Percentiles rank a stretch among this genome's conserved stretches.
These are phyloP conservation scores for Hypocrella siamensis DNA, from an alignment of 2,329 filamentous ascomycete species.

Conservation along the genomic window DNA sequence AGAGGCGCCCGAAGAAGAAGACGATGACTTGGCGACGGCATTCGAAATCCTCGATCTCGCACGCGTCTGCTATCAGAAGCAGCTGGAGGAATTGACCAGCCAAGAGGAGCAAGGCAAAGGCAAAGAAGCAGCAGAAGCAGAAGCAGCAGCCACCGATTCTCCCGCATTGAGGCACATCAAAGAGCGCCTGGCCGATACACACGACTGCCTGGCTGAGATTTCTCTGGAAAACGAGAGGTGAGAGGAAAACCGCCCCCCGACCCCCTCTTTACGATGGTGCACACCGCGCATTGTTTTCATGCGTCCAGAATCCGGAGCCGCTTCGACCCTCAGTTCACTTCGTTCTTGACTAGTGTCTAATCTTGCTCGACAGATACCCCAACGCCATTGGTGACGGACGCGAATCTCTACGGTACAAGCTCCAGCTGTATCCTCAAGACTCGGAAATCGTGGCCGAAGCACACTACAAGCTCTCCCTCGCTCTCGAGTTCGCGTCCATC, in stretches of 20 bases:
- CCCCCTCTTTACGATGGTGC: neutral
- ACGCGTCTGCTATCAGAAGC: constrained; percentile 46
- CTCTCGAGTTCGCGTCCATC: constrained; percentile 82
- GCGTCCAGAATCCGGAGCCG: too few relatives aligned
- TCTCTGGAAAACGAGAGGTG: constrained; percentile 87
- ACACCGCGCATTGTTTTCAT: too few relatives aligned
- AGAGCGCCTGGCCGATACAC: constrained; percentile 80
- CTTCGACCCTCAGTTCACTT: neutral
- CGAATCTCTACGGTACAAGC: constrained; percentile 62
- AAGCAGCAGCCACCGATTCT: constrained; percentile 24
- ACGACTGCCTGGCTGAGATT: constrained; percentile 89
- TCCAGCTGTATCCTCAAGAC: constrained; percentile 63
- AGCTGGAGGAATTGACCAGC: constrained; percentile 24
- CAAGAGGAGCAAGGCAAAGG: constrained; percentile 22
- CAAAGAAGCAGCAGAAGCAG: constrained; percentile 29
- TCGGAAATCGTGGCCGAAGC: constrained; percentile 83
- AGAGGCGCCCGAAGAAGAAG: constrained; percentile 35
- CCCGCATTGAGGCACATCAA: constrained; percentile 45
- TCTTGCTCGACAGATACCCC: constrained; percentile 41
- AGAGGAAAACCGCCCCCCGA: too few relatives aligned
- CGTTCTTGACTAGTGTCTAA: neutral
- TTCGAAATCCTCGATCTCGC: constrained; percentile 77
- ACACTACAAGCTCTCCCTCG: constrained; percentile 90
- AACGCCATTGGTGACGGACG: constrained; percentile 77
- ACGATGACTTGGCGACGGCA: constrained; percentile 62